phyloP scores from a whole-genome alignment of 208 protist species.

The Herpetomonas samuelpessoai region DNA sequence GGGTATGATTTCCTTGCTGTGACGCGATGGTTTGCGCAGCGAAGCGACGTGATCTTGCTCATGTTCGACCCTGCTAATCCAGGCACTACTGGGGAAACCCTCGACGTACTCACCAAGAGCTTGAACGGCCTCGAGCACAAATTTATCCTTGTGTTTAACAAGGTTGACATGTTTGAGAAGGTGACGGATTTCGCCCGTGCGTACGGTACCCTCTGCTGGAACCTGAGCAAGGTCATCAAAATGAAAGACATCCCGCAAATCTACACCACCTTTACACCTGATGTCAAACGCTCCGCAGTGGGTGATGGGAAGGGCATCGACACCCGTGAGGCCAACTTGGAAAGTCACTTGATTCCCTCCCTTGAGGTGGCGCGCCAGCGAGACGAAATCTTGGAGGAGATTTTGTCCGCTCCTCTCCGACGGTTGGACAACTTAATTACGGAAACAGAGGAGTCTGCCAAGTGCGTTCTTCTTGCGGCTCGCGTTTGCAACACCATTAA shows the following conservation, averaged over 20 bases:
- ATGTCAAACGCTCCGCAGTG: slow-evolving; percentile 1
- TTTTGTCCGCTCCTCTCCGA: slow-evolving; percentile 55
- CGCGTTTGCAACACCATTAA: slow-evolving; percentile 43
- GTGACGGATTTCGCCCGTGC: slow-evolving; percentile 86
- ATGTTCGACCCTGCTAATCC: slow-evolving; percentile 91
- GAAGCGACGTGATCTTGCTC: slow-evolving; percentile 87
- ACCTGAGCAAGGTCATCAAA: slow-evolving; percentile 85
- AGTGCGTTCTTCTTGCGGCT: slow-evolving; percentile 47
- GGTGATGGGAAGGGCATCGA: not conserved
- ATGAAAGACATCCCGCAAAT: slow-evolving; percentile 91
- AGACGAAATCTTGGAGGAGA: slow-evolving; percentile 49
- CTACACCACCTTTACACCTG: slow-evolving; percentile 82
- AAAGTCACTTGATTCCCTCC: slow-evolving; percentile 22
- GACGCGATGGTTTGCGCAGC: slow-evolving; percentile 85
- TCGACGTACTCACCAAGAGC: slow-evolving; percentile 88
- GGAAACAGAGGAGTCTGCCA: slow-evolving; percentile 59
- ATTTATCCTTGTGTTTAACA: slow-evolving; percentile 89
- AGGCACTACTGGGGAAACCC: slow-evolving; percentile 89
- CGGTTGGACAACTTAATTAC: slow-evolving; percentile 80
- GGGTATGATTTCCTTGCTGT: slow-evolving; percentile 88
- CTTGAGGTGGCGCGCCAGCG: slow-evolving; percentile 55
- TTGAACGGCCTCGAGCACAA: slow-evolving; percentile 86
- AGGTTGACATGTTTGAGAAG: slow-evolving; percentile 82
- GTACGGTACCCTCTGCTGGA: slow-evolving; percentile 92
- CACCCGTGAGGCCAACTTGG: not conserved